These are phyloP conservation scores for Zelonia costaricensis DNA, from an alignment of 208 protist species.

Conservation along the genomic window DNA sequence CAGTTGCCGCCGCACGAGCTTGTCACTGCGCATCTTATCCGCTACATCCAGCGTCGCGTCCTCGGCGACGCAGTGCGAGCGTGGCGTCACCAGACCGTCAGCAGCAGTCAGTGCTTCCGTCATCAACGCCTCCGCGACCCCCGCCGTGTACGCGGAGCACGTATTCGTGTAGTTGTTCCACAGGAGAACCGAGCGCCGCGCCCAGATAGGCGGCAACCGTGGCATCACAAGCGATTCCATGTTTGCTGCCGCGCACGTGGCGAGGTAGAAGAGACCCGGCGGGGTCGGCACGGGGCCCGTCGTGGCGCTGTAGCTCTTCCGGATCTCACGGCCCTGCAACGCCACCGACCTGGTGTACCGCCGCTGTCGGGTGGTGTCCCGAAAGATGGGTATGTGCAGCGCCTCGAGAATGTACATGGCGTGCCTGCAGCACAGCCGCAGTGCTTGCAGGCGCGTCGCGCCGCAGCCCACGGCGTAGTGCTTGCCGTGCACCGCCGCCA, in stretches of 20 bases:
- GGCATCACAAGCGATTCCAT: constrained; percentile 18
- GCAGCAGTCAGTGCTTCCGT: constrained; percentile 13
- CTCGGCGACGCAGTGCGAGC: constrained; percentile 25
- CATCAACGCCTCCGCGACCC: not conserved
- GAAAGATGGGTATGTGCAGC: constrained; percentile 65
- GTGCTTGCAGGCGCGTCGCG: constrained; percentile 51
- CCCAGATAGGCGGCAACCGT: constrained; percentile 10
- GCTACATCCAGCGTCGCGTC: constrained; percentile 33
- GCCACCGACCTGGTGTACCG: constrained; percentile 37
- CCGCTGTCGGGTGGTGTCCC: constrained; percentile 27
- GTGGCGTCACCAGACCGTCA: constrained; percentile 18
- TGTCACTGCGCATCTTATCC: constrained; percentile 33
- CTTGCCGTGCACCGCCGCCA: constrained; percentile 48
- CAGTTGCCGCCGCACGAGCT: constrained; percentile 30
- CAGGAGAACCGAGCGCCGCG: constrained; percentile 6
- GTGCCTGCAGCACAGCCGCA: constrained; percentile 67
- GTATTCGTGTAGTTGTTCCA: constrained; percentile 21
- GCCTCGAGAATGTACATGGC: constrained; percentile 48
- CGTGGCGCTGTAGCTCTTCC: constrained; percentile 28
- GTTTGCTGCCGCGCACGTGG: constrained; percentile 6
- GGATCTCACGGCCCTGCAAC: constrained; percentile 28
- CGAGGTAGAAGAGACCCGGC: constrained; percentile 49
- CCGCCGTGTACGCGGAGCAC: constrained; percentile 26
- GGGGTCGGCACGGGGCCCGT: constrained; percentile 48
- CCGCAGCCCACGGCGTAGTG: constrained; percentile 73